Base-by-base conservation (phyloP, 257 asterid genomes). In the Perilla frutescens region DNA sequence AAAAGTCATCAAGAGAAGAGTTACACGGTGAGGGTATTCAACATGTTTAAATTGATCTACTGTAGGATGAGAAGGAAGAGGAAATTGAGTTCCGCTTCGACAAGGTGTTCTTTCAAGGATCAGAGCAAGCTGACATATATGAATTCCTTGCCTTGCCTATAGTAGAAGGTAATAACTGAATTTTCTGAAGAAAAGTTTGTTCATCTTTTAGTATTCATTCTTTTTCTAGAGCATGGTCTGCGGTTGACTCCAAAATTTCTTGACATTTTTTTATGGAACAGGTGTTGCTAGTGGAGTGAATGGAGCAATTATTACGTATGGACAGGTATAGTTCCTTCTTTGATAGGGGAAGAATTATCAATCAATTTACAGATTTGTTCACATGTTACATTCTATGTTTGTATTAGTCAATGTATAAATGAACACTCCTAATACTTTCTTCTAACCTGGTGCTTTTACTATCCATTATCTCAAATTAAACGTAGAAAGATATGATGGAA, bases 61-160 rank as follows among this genome's bases (percentile, higher is more conserved):
- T 71, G 57, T 68, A 91, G 97, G 96, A 88, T 70, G 96, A 88
- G 66, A 91, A 90, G 82, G 90, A 86, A 70, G 96, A 88, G 72
- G 96, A 91, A 71, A 69, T 71, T 8, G 88, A 87, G 65, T 90
- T 91, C 69, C 82, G 61, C 69, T 90, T 91, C 20, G 96, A 91
- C 70, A 83, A 82, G 79, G 96, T 90, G 62, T 91, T 91, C 84
- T 88, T 79, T 82, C 91, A 87, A 66, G 96, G 96, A 76, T 85
- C 96, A 12, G 87, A 82, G 70, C 97, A 90, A 80, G 85, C 86
- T 59, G 81, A 84, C 59, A 81, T 91, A 50, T 91, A 86, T 64
- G 87, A 90, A 43, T 87, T 85, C 82, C 81, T 91, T 12, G 96
- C 89, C 39, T 83, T 84, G 59, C 97, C 96, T 57, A 82, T 90